Evolutionary conservation across 805 yeast genomes (phyloP), one percentile per base, ranked within the genome.

Genomic region (Lipomyces chichibuensis): DNA sequence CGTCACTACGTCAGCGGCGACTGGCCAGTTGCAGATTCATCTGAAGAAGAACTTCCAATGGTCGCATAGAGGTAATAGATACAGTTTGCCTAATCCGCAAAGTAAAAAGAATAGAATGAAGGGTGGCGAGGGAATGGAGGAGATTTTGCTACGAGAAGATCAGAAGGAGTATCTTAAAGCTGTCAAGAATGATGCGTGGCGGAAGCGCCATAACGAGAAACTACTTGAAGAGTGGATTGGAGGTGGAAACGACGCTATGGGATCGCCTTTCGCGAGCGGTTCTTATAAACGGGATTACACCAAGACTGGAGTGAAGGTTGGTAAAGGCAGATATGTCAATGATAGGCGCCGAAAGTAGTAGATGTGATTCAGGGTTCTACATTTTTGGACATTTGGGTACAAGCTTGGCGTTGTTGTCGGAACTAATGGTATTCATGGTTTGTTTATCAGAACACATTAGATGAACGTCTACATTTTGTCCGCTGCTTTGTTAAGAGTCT

Each of bases 131-230:
- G 92, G 88, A 62, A 93, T 93, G 4, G 88, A 83, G 77, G 92
- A 88, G 71, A 94, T 92, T 73, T 83, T 90, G 59, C 83, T 92
- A 65, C 86, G 96, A 73, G 98, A 91, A 77, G 99, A 95, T 79
- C 98, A 95, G 80, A 91, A 90, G 74, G 99, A 95, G 78, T 95
- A 95, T 77, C 86, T 87, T 71, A 88, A 89, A 77, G 97, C 97
- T 1, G 76, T 94, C 67, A 92, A 92, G 76, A 88, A 91, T 74
- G 96, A 93, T 63, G 88, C 88, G 56, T 92, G 97, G 96, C 89
- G 88, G 73, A 85, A 90, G 74, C 84, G 90, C 74, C 90, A 91
- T 74, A 91, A 91, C 74, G 98, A 93, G 74, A 93, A 93, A 69
- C 82, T 90, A 65, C 80, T 92, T 70, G 88, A 89, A 72, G 92